phyloP scores from a whole-genome alignment of 768 basidiomycete species.

The Hypholoma sublateritium region DNA sequence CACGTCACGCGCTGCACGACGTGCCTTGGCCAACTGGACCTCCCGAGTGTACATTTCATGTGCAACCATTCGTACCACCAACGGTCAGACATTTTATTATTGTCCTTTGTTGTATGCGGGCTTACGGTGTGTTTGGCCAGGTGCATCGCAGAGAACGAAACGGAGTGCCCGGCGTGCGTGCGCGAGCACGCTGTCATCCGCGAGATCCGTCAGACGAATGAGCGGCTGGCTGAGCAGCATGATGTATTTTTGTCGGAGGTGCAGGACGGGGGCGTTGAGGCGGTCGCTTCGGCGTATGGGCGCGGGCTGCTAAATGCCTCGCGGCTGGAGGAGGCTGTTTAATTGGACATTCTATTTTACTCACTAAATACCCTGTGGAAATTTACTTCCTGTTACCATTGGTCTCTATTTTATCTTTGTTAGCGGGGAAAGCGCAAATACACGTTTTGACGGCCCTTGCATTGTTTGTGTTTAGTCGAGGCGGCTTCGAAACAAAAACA shows the following conservation, averaged over 20 bases:
- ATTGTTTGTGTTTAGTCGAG: too few relatives aligned
- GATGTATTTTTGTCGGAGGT: constrained; percentile 79
- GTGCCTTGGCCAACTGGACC: constrained; percentile 86
- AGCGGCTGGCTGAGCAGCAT: constrained; percentile 78
- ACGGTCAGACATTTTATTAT: constrained; percentile 46
- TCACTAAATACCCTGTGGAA: too few relatives aligned
- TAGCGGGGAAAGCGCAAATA: neutral
- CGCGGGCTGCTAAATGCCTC: constrained; percentile 58
- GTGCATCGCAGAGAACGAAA: constrained; percentile 86
- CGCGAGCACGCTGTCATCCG: constrained; percentile 85
- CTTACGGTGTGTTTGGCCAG: constrained; percentile 36
- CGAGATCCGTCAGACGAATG: constrained; percentile 87
- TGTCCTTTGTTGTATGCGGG: neutral
- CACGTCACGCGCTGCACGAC: constrained; percentile 92
- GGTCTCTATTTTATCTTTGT: neutral
- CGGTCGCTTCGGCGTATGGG: constrained; percentile 69
- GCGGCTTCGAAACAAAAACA: too few relatives aligned
- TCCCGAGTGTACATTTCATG: constrained; percentile 97
- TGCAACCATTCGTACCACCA: constrained; percentile 98
- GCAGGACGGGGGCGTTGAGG: constrained; percentile 68
- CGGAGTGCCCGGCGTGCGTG: constrained; percentile 88
- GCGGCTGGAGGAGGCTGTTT: constrained; percentile 32
- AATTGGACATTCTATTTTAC: neutral
- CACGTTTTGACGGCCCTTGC: neutral
- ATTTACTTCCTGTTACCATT: too few relatives aligned